Conservation (phyloP, 441 rosid genomes). For the Gossypium laxum region DNA sequence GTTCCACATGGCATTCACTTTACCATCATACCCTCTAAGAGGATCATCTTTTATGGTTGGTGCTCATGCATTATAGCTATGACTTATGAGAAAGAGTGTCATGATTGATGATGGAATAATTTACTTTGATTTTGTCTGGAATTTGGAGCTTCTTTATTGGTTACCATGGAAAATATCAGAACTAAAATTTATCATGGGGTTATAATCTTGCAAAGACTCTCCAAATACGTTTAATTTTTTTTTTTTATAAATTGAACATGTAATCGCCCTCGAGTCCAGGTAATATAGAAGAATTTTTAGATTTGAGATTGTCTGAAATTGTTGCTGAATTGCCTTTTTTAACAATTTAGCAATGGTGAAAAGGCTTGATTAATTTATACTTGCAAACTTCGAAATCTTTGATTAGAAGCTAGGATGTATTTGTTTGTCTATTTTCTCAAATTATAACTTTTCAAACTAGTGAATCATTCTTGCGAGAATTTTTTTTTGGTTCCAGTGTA, state of each 20-base stretch:
- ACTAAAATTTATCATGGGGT: not conserved
- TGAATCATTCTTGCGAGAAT: not conserved
- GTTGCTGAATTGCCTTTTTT: not conserved
- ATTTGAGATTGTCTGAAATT: not conserved
- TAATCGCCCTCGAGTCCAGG: not conserved
- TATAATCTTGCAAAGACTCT: not conserved
- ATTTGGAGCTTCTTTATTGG: not conserved
- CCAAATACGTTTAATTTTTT: not conserved
- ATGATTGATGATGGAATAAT: constrained; percentile 8
- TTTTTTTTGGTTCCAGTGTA: constrained; percentile 40
- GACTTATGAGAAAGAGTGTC: not conserved
- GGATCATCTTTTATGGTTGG: not conserved
- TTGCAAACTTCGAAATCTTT: not conserved
- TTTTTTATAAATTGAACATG: not conserved
- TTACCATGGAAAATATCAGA: constrained; percentile 3
- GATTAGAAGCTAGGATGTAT: not conserved
- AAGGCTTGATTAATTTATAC: constrained; percentile 1
- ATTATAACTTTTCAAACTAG: not conserved
- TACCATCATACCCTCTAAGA: not conserved
- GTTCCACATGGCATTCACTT: not conserved
- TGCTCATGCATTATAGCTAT: not conserved
- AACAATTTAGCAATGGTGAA: not conserved
- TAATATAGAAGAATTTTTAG: not conserved
- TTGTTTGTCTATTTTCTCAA: not conserved
- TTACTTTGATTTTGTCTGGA: not conserved